phyloP scores from a whole-genome alignment of 202 grass and related monocot genomes.

The Alloteropsis angusta region DNA sequence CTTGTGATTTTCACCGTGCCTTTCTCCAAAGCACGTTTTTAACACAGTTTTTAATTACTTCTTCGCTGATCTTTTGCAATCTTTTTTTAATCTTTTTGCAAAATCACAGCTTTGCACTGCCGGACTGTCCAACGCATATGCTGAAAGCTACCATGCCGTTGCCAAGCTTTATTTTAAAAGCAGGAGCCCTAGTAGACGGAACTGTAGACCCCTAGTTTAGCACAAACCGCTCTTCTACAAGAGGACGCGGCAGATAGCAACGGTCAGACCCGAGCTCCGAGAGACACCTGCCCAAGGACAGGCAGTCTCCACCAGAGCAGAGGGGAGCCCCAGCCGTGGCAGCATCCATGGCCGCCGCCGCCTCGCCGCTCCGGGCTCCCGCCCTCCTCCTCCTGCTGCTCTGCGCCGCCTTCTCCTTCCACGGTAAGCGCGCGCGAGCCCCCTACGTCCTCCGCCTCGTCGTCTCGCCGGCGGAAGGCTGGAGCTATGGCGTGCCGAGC shows the following conservation, averaged over 20 bases:
- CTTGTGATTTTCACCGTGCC: background rate
- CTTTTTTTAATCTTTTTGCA: background rate
- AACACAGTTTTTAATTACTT: background rate
- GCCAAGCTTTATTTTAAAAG: constrained; percentile 12
- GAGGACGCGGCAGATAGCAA: background rate
- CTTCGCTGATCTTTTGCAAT: background rate
- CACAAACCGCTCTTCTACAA: background rate
- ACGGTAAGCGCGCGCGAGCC: constrained; percentile 14
- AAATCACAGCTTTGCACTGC: background rate
- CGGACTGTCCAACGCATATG: too few species aligned
- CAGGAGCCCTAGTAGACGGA: background rate
- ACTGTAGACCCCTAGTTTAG: background rate
- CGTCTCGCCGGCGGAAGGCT: background rate
- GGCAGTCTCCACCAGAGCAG: background rate
- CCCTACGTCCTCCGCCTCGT: background rate
- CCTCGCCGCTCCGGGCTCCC: background rate
- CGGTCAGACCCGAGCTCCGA: background rate
- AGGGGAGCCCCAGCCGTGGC: constrained; percentile 19
- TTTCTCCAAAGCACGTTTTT: background rate
- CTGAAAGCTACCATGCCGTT: constrained; percentile 8
- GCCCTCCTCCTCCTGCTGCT: constrained; percentile 13
- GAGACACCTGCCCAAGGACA: background rate
- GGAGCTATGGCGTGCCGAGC: background rate
- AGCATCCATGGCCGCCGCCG: constrained; percentile 10
- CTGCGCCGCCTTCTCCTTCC: background rate